Conservation (phyloP, 2,329 filamentous ascomycete genomes). For the Falciphora oryzae region DNA sequence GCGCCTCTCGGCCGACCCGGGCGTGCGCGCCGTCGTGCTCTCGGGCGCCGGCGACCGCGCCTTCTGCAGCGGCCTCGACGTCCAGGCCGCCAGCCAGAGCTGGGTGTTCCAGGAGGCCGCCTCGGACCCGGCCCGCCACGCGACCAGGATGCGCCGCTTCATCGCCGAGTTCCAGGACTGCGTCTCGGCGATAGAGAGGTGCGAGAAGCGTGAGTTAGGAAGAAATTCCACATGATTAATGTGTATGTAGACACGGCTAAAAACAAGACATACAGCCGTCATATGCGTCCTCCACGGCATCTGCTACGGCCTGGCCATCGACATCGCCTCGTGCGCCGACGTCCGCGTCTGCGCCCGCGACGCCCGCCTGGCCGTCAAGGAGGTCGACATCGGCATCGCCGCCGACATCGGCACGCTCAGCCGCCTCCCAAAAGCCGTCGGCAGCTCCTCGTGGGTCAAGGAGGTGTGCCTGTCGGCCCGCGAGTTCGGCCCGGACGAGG, state of each 20-base stretch:
- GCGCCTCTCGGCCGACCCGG: slow-evolving; percentile 63
- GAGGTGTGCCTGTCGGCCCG: slow-evolving; percentile 69
- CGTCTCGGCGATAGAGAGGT: slow-evolving; percentile 71
- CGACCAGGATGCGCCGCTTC: slow-evolving; percentile 56
- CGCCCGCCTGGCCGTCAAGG: slow-evolving; percentile 65
- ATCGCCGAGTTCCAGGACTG: slow-evolving; percentile 76
- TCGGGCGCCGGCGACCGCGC: slow-evolving; percentile 76
- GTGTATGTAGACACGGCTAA: no score
- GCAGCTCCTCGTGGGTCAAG: slow-evolving; percentile 69
- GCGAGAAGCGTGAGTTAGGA: slow-evolving; percentile 81
- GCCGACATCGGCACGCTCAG: slow-evolving; percentile 73
- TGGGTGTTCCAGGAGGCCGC: slow-evolving; percentile 33
- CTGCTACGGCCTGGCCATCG: slow-evolving; percentile 71
- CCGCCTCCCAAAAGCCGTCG: slow-evolving; percentile 67
- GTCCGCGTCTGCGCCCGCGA: slow-evolving; percentile 59
- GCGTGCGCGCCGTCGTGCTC: slow-evolving; percentile 71
- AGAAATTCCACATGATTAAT: no score
- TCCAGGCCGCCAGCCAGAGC: slow-evolving; percentile 59
- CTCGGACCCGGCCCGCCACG: slow-evolving; percentile 59
- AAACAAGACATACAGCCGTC: slow-evolving; percentile 49
- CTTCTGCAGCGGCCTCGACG: slow-evolving; percentile 83
- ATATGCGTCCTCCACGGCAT: slow-evolving; percentile 77
- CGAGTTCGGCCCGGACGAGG: slow-evolving; percentile 64
- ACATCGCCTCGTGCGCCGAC: slow-evolving; percentile 65
- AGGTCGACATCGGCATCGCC: slow-evolving; percentile 76